Conservation (phyloP, 306 rosid species). For the Gynostemma pentaphyllum region DNA sequence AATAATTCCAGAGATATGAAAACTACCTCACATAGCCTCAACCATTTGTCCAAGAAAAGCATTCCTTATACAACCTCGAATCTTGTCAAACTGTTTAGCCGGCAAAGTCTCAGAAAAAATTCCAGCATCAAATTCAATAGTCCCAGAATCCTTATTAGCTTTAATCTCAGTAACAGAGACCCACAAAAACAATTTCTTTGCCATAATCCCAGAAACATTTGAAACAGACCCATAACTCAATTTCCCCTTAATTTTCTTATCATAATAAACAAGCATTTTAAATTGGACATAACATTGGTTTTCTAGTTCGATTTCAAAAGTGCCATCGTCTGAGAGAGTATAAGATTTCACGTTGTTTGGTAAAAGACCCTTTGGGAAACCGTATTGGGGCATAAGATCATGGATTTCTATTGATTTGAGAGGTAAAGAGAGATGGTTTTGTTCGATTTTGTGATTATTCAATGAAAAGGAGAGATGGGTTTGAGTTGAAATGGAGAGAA, state of each 20-base stretch:
- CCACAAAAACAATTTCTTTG: conserved; percentile 51
- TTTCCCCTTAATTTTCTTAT: conserved; percentile 33
- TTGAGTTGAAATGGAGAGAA: conserved; percentile 13
- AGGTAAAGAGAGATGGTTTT: neutral
- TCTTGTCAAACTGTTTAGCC: conserved; percentile 25
- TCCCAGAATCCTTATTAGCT: conserved; percentile 20
- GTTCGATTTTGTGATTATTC: conserved; percentile 7
- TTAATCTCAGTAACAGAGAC: conserved; percentile 47
- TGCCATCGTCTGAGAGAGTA: conserved; percentile 41
- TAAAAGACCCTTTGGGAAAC: conserved; percentile 63
- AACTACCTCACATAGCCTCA: conserved; percentile 19
- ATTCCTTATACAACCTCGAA: conserved; percentile 31
- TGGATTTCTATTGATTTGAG: conserved; percentile 30
- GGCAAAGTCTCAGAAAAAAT: conserved; percentile 46
- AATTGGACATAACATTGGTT: conserved; percentile 46
- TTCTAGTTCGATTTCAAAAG: conserved; percentile 35
- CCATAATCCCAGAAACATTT: conserved; percentile 57
- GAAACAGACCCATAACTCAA: conserved; percentile 36
- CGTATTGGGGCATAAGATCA: conserved; percentile 50
- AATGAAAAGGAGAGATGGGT: conserved; percentile 12
- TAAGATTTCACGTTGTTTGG: conserved; percentile 54
- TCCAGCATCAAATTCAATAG: conserved; percentile 46
- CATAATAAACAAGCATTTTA: conserved; percentile 38
- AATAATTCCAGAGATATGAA: neutral
- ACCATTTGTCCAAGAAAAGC: conserved; percentile 1